Evolutionary conservation across 805 yeast species (phyloP), one percentile per base, ranked within the genome.

Genomic region (Candida wancherniae): DNA sequence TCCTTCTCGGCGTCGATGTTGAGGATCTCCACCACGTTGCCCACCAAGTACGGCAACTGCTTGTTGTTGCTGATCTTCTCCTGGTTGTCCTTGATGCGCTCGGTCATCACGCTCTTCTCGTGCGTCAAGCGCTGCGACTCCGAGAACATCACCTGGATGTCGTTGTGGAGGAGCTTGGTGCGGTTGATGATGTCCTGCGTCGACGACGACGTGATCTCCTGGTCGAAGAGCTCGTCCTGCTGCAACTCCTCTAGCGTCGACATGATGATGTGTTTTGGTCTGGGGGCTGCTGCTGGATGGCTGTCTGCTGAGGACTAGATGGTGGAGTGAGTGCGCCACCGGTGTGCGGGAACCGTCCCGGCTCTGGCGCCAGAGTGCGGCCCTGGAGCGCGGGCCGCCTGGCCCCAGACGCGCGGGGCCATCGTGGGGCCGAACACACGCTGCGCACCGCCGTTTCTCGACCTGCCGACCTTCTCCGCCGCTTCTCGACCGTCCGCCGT

Each of bases 1-100:
- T 80, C 84, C 41, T 77, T 81, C 39, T 86, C 90, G 8, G 84
- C 87, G 45, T 80, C 81, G 58, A 92, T 75, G 53, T 92, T 94
- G 51, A 92, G 72, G 37, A 92, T 68, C 61, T 92, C 99, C 19
- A 92, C 97, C 30, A 92, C 94, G 55, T 92, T 92, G 15, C 97
- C 97, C 29, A 92, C 98, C 34, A 92, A 67, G 51, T 92, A 92
- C 10, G 99, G 99, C 51, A 92, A 71, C 59, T 88, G 97, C 61
- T 82, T 84, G 61, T 92, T 92, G 57, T 92, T 90, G 51, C 85
- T 85, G 60, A 92, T 90, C 63, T 92, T 92, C 48, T 90, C 97
- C 56, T 83, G 86, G 63, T 92, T 92, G 51, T 92, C 97, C 57
- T 88, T 87, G 61, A 92, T 86, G 57, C 90, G 80, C 46, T 87